phyloP scores from a whole-genome alignment of 1,284 basidiomycete genomes.

The Pascua sp. region DNA sequence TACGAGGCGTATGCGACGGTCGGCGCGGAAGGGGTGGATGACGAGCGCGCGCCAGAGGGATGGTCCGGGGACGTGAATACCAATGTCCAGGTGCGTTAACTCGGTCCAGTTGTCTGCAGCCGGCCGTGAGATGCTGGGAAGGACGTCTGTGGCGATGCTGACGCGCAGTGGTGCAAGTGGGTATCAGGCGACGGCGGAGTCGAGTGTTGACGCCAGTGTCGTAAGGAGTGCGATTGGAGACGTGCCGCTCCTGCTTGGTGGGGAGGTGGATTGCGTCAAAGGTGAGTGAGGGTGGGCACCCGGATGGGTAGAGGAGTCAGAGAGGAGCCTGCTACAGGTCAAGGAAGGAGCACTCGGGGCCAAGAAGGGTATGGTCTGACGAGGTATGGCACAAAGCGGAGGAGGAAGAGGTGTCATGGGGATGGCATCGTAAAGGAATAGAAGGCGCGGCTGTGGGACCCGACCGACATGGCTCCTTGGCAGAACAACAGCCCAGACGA shows the following conservation, averaged over 20 bases:
- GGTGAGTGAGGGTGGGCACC: slow-evolving; percentile 57
- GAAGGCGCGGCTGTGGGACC: no score
- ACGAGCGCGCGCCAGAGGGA: slow-evolving; percentile 52
- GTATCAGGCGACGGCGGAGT: slow-evolving; percentile 1
- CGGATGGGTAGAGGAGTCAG: not conserved
- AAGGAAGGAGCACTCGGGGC: not conserved
- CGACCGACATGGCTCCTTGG: no score
- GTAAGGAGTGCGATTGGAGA: slow-evolving; percentile 83
- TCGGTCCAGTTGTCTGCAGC: no score
- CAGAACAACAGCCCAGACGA: no score
- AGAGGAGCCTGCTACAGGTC: not conserved
- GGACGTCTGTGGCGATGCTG: not conserved
- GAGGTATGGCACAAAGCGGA: no score
- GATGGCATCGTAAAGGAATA: no score
- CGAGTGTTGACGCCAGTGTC: slow-evolving; percentile 52
- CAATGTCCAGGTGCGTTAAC: slow-evolving; percentile 60
- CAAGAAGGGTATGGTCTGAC: no score
- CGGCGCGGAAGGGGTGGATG: slow-evolving; percentile 35
- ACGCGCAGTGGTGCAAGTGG: slow-evolving; percentile 70
- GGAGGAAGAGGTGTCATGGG: no score
- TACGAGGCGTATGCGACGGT: slow-evolving; percentile 45
- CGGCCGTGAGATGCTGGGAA: no score
- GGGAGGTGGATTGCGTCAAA: slow-evolving; percentile 90
- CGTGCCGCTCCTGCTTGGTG: slow-evolving; percentile 78
- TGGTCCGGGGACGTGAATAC: slow-evolving; percentile 89